phyloP scores from a whole-genome alignment of 2,329 filamentous ascomycete genomes.

The Emmonsia crescens region DNA sequence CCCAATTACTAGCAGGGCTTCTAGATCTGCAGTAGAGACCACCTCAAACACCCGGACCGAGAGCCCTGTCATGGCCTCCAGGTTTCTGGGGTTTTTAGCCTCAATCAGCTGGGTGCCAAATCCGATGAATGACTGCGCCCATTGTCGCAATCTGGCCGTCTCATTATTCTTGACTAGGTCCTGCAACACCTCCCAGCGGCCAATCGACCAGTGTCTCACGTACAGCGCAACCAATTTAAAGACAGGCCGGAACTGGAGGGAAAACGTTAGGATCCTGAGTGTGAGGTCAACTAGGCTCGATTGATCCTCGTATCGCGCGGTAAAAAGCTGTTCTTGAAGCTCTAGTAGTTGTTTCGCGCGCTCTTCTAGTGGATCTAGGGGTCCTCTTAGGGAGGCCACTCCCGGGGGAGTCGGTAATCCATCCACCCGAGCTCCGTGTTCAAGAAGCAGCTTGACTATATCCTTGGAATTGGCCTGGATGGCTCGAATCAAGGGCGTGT shows the following conservation, averaged over 20 bases:
- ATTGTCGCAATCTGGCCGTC: conserved; percentile 15
- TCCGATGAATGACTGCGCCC: conserved; percentile 13
- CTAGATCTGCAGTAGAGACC: conserved; percentile 12
- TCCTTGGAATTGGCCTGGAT: conserved; percentile 12
- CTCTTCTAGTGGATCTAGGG: conserved; percentile 15
- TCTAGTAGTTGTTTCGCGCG: conserved; percentile 15
- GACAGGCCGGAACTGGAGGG: conserved; percentile 11
- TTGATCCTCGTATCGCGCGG: conserved; percentile 10
- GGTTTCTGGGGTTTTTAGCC: conserved; percentile 11
- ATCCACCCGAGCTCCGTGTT: conserved; percentile 12
- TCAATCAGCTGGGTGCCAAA: conserved; percentile 12
- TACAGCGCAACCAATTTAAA: conserved; percentile 14
- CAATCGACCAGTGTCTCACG: conserved; percentile 13
- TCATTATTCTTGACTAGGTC: conserved; percentile 16
- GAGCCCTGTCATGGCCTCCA: conserved; percentile 14
- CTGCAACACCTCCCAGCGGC: conserved; percentile 18
- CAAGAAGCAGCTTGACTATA: conserved; percentile 15
- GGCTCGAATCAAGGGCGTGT: conserved; percentile 17
- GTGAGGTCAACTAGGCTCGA: conserved; percentile 12
- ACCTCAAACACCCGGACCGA: conserved; percentile 11
- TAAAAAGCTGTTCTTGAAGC: conserved; percentile 14
- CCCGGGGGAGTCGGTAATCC: conserved; percentile 11
- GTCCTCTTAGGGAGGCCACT: conserved; percentile 13
- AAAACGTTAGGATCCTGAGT: conserved; percentile 12
- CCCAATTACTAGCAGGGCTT: conserved; percentile 8